Evolutionary conservation across 2,329 filamentous ascomycete genomes (phyloP).

Genomic region (Penicillium brevicompactum): DNA sequence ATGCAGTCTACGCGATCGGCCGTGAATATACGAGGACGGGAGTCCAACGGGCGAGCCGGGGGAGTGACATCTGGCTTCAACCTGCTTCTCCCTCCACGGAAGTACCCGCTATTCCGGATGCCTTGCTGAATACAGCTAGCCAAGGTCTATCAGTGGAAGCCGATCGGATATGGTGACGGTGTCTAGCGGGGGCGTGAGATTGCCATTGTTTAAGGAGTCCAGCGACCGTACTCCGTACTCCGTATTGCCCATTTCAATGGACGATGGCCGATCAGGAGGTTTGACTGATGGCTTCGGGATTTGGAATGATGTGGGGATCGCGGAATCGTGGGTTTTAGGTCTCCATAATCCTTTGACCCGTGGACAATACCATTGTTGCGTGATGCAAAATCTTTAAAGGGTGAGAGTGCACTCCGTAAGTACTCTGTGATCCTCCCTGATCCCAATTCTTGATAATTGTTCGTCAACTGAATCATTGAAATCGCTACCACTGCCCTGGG

Average conservation of each 20-base stretch:
- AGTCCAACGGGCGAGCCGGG: neutral
- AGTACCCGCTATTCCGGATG: constrained; percentile 16
- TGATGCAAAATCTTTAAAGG: neutral
- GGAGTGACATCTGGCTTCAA: constrained; percentile 1
- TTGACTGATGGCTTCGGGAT: neutral
- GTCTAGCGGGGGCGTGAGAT: neutral
- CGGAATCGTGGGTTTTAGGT: neutral
- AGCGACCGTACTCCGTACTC: neutral
- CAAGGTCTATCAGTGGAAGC: neutral
- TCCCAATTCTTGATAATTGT: neutral
- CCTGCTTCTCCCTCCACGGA: constrained; percentile 2
- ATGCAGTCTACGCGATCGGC: neutral
- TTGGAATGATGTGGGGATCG: constrained; percentile 1
- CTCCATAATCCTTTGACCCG: neutral
- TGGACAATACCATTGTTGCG: neutral
- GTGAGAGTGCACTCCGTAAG: neutral
- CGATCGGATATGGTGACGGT: neutral
- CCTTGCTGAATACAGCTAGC: constrained; percentile 11
- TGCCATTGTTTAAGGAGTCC: neutral
- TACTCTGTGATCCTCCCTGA: no score
- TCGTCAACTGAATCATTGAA: neutral
- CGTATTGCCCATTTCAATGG: no score
- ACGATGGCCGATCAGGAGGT: constrained; percentile 4
- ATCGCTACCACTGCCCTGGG: neutral
- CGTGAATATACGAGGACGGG: neutral